phyloP scores from a whole-genome alignment of 495 filamentous ascomycete genomes.

The Trichoderma erinaceum region DNA sequence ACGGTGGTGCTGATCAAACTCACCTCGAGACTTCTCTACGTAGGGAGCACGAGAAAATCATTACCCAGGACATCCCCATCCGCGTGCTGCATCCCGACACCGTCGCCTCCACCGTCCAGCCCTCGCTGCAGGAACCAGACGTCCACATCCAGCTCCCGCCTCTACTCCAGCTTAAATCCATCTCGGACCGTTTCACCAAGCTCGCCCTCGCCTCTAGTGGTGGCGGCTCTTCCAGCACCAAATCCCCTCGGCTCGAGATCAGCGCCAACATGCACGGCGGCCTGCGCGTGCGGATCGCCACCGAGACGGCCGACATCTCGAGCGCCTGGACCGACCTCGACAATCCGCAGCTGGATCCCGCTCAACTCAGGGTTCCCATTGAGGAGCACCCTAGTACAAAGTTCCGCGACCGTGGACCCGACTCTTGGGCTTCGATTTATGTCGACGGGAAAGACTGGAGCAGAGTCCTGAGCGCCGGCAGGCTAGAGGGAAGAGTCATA shows the following conservation, averaged over 20 bases:
- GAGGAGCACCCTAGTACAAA: constrained; percentile 69
- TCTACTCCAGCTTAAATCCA: constrained; percentile 75
- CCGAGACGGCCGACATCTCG: constrained; percentile 74
- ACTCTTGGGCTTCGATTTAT: constrained; percentile 75
- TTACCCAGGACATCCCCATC: constrained; percentile 96
- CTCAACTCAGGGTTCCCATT: constrained; percentile 55
- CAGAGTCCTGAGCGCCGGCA: constrained; percentile 78
- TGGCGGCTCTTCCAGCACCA: constrained; percentile 16
- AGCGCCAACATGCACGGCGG: constrained; percentile 89
- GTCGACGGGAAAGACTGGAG: constrained; percentile 93
- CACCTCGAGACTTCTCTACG: constrained; percentile 42
- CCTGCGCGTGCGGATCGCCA: constrained; percentile 64
- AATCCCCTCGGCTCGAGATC: constrained; percentile 63
- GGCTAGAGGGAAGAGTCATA: constrained; percentile 82
- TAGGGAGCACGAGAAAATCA: constrained; percentile 69
- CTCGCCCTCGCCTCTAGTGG: constrained; percentile 33
- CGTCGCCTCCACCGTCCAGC: constrained; percentile 83
- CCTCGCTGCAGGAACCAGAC: constrained; percentile 82
- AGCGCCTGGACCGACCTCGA: constrained; percentile 74
- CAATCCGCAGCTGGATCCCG: constrained; percentile 78
- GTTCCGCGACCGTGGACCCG: constrained; percentile 55
- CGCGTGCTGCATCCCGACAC: constrained; percentile 72
- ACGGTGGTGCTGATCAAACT: constrained; percentile 30
- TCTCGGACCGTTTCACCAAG: constrained; percentile 90
- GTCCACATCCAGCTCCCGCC: constrained; percentile 87